A percentile compares a stretch with the other conserved stretches of the same genome.
Conservation (phyloP, 495 filamentous ascomycete genomes). For the Neurospora sp. region DNA sequence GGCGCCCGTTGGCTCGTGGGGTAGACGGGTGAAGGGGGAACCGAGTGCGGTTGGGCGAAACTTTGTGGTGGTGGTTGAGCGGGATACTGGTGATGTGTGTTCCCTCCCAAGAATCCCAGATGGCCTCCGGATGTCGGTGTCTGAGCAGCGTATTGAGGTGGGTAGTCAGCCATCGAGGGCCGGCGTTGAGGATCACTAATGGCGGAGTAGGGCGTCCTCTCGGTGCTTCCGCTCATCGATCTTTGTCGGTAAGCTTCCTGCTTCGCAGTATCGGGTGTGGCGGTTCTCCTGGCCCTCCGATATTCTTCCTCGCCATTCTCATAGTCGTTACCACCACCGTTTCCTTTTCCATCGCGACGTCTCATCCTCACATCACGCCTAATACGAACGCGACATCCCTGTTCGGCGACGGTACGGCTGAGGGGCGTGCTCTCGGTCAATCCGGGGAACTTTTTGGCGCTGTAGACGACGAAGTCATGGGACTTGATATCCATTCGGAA, state of each 20-base stretch:
- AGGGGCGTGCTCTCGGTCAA: constrained; percentile 81
- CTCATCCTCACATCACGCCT: constrained; percentile 96
- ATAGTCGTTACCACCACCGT: constrained; percentile 46
- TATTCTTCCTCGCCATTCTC: constrained; percentile 59
- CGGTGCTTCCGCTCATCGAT: constrained; percentile 63
- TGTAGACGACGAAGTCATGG: constrained; percentile 77
- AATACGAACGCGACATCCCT: constrained; percentile 94
- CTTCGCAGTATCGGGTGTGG: constrained; percentile 47
- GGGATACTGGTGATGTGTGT: constrained; percentile 20
- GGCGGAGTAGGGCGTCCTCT: constrained; percentile 33
- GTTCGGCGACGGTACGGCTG: constrained; percentile 87
- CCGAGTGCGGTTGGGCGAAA: constrained; percentile 36
- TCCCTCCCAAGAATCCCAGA: constrained; percentile 23
- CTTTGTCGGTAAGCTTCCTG: constrained; percentile 54
- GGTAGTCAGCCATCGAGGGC: constrained; percentile 44
- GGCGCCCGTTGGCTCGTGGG: constrained; percentile 17
- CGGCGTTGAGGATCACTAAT: constrained; percentile 37
- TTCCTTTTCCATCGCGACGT: constrained; percentile 61
- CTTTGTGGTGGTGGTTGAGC: constrained; percentile 30
- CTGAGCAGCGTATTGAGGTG: constrained; percentile 29
- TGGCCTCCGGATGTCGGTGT: constrained; percentile 25
- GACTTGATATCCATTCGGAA: constrained; percentile 83
- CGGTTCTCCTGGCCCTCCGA: constrained; percentile 44
- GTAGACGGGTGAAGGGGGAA: constrained; percentile 34
- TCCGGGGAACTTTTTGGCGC: constrained; percentile 97